Evolutionary conservation across 108 stramenopile genomes (phyloP).

Genomic region (Cyclotella atomus): DNA sequence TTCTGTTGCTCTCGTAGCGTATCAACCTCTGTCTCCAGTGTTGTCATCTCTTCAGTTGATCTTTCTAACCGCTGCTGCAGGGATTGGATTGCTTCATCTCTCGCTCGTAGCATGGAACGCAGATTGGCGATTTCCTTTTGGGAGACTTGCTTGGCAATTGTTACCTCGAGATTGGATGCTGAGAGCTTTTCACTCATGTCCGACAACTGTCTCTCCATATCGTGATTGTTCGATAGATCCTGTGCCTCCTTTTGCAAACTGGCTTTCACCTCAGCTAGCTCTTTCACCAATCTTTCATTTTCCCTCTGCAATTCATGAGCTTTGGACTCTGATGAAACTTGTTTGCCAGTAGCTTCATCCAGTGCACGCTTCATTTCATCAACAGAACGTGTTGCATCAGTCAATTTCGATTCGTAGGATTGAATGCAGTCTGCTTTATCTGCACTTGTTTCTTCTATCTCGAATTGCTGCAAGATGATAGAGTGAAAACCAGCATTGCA

Average conservation of each 20-base stretch:
- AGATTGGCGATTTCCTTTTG: slow-evolving; percentile 31
- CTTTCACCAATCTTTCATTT: slow-evolving; percentile 17
- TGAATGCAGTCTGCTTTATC: slow-evolving; percentile 47
- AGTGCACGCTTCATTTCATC: slow-evolving; percentile 9
- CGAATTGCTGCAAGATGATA: slow-evolving; percentile 40
- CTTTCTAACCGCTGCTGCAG: slow-evolving; percentile 30
- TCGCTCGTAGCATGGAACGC: slow-evolving; percentile 36
- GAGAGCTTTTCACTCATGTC: not conserved
- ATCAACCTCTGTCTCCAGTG: slow-evolving; percentile 46
- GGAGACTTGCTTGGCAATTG: slow-evolving; percentile 8
- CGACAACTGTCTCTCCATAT: slow-evolving; percentile 12
- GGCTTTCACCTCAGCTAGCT: slow-evolving; percentile 19
- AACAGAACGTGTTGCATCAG: slow-evolving; percentile 40
- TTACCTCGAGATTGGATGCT: slow-evolving; percentile 7
- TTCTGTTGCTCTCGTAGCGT: slow-evolving; percentile 8
- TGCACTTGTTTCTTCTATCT: slow-evolving; percentile 64
- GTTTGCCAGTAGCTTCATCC: slow-evolving; percentile 9
- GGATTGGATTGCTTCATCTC: slow-evolving; percentile 45
- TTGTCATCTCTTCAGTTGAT: slow-evolving; percentile 24
- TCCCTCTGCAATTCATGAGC: slow-evolving; percentile 23
- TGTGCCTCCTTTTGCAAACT: slow-evolving; percentile 15
- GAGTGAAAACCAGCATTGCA: too few species aligned
- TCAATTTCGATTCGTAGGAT: slow-evolving; percentile 33
- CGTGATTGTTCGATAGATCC: slow-evolving; percentile 9
- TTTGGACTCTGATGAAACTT: slow-evolving; percentile 15